Percentiles rank a stretch among this genome's conserved stretches.
Evolutionary conservation across 2,329 filamentous ascomycete genomes (phyloP).

Genomic region (Grosmannia serpens): DNA sequence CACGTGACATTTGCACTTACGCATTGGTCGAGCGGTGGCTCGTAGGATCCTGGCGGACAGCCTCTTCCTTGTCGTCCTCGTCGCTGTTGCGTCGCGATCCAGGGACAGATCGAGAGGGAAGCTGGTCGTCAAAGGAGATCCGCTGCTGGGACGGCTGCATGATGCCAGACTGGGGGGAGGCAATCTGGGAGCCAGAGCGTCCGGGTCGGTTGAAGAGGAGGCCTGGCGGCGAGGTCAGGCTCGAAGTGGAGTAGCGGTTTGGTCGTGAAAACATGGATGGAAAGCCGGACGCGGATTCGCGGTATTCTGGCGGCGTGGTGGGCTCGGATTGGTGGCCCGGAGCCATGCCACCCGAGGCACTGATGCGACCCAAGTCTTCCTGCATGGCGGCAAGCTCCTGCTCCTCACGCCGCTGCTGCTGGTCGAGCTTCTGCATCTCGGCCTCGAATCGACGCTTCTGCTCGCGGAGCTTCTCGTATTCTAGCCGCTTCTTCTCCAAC

Average conservation of each 20-base stretch:
- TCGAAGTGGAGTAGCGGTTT: constrained; percentile 81
- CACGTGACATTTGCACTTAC: constrained; percentile 46
- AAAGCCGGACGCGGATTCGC: constrained; percentile 59
- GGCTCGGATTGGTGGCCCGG: constrained; percentile 83
- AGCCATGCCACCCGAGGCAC: constrained; percentile 27
- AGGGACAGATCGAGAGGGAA: constrained; percentile 77
- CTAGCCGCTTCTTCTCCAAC: constrained; percentile 88
- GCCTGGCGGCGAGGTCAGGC: constrained; percentile 70
- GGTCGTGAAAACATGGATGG: constrained; percentile 71
- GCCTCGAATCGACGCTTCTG: constrained; percentile 83
- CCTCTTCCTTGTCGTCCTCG: constrained; percentile 74
- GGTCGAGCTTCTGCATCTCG: constrained; percentile 81
- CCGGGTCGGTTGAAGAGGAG: constrained; percentile 56
- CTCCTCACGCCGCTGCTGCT: constrained; percentile 73
- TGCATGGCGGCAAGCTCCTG: constrained; percentile 77
- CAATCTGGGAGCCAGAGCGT: constrained; percentile 67
- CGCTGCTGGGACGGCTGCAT: constrained; percentile 29
- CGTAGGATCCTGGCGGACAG: constrained; percentile 56
- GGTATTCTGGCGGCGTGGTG: constrained; percentile 89
- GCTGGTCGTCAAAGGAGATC: constrained; percentile 49
- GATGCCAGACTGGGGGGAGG: constrained; percentile 60
- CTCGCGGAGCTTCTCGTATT: constrained; percentile 84
- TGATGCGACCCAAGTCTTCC: constrained; percentile 56
- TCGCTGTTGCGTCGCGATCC: constrained; percentile 83
- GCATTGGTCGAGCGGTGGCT: constrained; percentile 63